A percentile compares a stretch with the other conserved stretches of the same genome.
These are phyloP conservation scores for Coemansia sp. DNA, from an alignment of 192 early-diverging fungal species.

Conservation along the genomic window DNA sequence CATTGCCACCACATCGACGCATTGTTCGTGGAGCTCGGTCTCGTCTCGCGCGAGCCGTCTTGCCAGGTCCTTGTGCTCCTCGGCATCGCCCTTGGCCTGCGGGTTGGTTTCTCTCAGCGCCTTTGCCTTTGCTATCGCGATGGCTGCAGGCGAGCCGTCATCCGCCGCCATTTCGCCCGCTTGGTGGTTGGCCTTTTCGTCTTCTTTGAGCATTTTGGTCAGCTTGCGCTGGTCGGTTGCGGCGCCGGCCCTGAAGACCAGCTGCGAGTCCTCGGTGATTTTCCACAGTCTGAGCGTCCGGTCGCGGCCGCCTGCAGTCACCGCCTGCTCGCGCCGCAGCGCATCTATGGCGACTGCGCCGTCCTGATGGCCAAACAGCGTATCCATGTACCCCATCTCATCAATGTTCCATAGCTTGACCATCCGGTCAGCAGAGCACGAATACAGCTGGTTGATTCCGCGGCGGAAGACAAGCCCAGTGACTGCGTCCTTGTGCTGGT, in stretches of 20 bases:
- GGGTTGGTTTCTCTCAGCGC: conserved; percentile 6
- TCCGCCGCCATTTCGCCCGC: background rate
- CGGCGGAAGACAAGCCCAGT: conserved; percentile 83
- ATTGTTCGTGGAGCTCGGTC: conserved; percentile 57
- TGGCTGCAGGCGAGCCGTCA: background rate
- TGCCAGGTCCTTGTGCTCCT: conserved; percentile 17
- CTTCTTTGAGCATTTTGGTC: conserved; percentile 4
- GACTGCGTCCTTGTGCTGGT: conserved; percentile 91
- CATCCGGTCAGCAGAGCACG: conserved; percentile 85
- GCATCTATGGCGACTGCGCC: conserved; percentile 76
- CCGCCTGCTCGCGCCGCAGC: conserved; percentile 83
- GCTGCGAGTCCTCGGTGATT: conserved; percentile 89
- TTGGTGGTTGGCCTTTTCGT: background rate
- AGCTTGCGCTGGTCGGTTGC: conserved; percentile 44
- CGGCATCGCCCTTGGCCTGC: background rate
- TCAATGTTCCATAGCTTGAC: conserved; percentile 98
- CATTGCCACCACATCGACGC: conserved; percentile 84
- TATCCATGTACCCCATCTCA: conserved; percentile 90
- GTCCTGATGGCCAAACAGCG: conserved; percentile 98
- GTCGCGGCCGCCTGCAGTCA: conserved; percentile 89
- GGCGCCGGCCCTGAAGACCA: conserved; percentile 85
- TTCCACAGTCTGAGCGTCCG: conserved; percentile 92
- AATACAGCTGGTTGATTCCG: conserved; percentile 73
- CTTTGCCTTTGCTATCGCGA: background rate
- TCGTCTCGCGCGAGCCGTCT: conserved; percentile 17